These are phyloP conservation scores for Exidia glandulosa DNA, from an alignment of 768 basidiomycete genomes.

Conservation along the genomic window DNA sequence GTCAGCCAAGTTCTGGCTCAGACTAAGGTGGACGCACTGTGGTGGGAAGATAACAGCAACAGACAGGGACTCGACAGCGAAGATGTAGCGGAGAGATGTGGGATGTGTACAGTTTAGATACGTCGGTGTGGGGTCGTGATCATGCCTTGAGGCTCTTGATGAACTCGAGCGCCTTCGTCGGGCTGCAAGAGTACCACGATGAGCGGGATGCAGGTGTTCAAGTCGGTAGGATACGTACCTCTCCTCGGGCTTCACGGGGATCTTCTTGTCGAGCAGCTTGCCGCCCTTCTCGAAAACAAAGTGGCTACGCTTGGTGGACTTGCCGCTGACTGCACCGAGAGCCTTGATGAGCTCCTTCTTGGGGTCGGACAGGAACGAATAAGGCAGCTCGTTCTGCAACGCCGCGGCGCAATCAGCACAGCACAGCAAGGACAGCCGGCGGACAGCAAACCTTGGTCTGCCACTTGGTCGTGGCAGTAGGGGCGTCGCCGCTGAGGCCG, in stretches of 20 bases:
- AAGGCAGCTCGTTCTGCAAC: conserved; percentile 71
- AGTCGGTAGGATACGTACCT: conserved; percentile 42
- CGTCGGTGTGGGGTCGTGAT: too few relatives aligned
- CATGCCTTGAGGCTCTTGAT: conserved; percentile 31
- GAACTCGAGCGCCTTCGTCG: conserved; percentile 54
- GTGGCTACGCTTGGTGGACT: conserved; percentile 83
- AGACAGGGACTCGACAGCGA: too few relatives aligned
- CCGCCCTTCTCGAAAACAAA: conserved; percentile 91
- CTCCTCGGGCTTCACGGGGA: conserved; percentile 79
- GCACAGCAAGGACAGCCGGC: neutral
- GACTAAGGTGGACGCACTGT: too few relatives aligned
- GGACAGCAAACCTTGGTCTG: conserved; percentile 57
- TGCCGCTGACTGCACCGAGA: conserved; percentile 69
- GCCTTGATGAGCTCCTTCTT: conserved; percentile 66
- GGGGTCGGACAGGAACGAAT: conserved; percentile 83
- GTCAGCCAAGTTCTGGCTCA: too few relatives aligned
- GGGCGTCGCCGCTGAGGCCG: conserved; percentile 72
- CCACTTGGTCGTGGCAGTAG: conserved; percentile 70
- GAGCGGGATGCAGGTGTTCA: neutral
- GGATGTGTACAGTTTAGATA: too few relatives aligned
- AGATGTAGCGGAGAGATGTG: too few relatives aligned
- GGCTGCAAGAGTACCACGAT: conserved; percentile 27
- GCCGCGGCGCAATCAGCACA: too few relatives aligned
- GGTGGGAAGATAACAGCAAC: too few relatives aligned
- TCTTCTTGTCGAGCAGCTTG: conserved; percentile 71